A percentile compares a stretch with the other conserved stretches of the same genome.
phyloP scores from a whole-genome alignment of 2,329 filamentous ascomycete species.

The Xylaria sp. region DNA sequence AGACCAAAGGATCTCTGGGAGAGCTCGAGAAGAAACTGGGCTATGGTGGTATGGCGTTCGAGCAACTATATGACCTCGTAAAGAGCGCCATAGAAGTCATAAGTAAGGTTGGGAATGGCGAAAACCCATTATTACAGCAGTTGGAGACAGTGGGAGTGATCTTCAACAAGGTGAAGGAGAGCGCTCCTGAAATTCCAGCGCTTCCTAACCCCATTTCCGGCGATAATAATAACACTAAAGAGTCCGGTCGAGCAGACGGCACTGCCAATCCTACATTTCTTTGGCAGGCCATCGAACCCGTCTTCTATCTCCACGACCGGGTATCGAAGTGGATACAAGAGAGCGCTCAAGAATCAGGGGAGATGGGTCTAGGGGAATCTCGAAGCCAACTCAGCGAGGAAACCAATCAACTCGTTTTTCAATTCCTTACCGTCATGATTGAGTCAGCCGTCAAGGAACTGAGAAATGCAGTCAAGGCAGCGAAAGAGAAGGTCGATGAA shows the following conservation, averaged over 20 bases:
- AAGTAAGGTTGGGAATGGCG: conserved; percentile 39
- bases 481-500: conserved; percentile 48
- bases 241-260: not conserved
- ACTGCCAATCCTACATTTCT: conserved; percentile 43
- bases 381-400: conserved; percentile 47
- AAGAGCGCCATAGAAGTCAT: conserved; percentile 44
- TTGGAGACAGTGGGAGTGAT: conserved; percentile 46
- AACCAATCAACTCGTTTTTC: conserved; percentile 48
- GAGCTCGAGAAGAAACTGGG: conserved; percentile 46
- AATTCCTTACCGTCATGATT: conserved; percentile 48
- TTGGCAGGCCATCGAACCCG: conserved; percentile 49
- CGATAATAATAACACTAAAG: conserved; percentile 9
- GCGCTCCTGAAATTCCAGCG: conserved; percentile 6
- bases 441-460: conserved; percentile 49
- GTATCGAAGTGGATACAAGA: conserved; percentile 49
- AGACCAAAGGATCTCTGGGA: conserved; percentile 47
- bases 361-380: conserved; percentile 40
- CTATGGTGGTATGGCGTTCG: conserved; percentile 47
- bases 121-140: conserved; percentile 43
- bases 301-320: conserved; percentile 48
- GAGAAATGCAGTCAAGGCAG: conserved; percentile 48
- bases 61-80: conserved; percentile 48
- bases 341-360: conserved; percentile 44
- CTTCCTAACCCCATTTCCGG: not conserved
- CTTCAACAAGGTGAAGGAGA: conserved; percentile 44